Percentiles rank a stretch among this genome's conserved stretches.
These are phyloP conservation scores for Lentinula sp. DNA, from an alignment of 768 basidiomycete genomes.

Conservation along the genomic window DNA sequence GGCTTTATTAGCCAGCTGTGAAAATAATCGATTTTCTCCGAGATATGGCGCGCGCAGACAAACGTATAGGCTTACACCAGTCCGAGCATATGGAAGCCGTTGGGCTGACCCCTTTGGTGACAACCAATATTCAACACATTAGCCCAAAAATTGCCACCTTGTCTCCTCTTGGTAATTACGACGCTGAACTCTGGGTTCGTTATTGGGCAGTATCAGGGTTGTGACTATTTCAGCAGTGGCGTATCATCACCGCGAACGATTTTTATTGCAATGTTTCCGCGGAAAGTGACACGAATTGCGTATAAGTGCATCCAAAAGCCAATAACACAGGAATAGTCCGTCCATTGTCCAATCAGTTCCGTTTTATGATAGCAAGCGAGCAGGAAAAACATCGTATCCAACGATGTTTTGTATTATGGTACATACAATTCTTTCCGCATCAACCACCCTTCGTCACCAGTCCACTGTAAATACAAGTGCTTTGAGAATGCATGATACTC, in stretches of 20 bases:
- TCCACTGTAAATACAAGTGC: background rate
- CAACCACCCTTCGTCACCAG: background rate
- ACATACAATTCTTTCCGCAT: background rate
- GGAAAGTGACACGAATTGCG: too few relatives aligned
- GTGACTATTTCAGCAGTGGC: background rate
- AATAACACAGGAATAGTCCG: too few relatives aligned
- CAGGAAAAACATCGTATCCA: background rate
- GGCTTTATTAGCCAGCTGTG: conserved; percentile 21
- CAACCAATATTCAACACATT: background rate
- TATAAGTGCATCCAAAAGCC: too few relatives aligned
- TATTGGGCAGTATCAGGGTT: background rate
- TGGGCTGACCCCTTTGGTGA: background rate
- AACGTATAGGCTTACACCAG: background rate
- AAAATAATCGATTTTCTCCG: conserved; percentile 29
- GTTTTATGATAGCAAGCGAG: too few relatives aligned
- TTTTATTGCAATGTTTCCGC: too few relatives aligned
- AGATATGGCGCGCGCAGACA: conserved; percentile 14
- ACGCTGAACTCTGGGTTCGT: background rate
- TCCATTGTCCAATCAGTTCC: too few relatives aligned
- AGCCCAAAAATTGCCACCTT: background rate
- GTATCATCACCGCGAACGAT: too few relatives aligned
- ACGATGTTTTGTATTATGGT: background rate
- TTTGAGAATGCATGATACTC: background rate
- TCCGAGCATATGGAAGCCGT: background rate
- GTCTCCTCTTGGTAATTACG: background rate